Base-by-base conservation (phyloP, 257 asterid species). In the Ligustrum vulgare region DNA sequence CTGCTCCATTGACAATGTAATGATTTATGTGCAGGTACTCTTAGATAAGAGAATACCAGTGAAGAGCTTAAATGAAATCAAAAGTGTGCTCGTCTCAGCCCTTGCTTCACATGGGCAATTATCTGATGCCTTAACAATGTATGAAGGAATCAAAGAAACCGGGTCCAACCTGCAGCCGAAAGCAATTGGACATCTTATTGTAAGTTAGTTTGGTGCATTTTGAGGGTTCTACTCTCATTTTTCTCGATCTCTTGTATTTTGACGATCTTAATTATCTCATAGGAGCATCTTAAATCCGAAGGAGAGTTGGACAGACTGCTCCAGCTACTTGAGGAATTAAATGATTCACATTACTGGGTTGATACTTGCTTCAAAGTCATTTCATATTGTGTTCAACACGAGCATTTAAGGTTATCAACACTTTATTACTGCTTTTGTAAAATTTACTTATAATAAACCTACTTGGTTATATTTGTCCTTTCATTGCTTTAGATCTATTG, bases 81-180 rank as follows among this genome's bases (percentile, higher is more conserved):
- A 82, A 85, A 80, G 90, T 81, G 94, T 74, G 78, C 93, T 93
- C 63, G 83, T 91, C 71, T 87, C 90, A 13, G 97, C 98, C 77
- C 96, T 95, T 86, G 97, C 99, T 73, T 84, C 94, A 45, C 90
- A 90, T 20, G 97, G 96, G 66, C 86, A 87, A 81, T 51, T 89
- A 47, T 80, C 94, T 72, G 90, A 82, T 79, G 99, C 99, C 73
- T 88, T 91, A 71, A 62, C 79, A 34, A 36, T 93, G 65, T 90
- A 90, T 67, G 89, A 87, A 82, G 94, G 90, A 82, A 87, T 89
- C 76, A 90, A 85, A 82, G 80, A 80, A 79, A 78, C 80, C 18
- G 82, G 71, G 67, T 81, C 90, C 78, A 70, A 75, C 34, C 76
- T 91, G 75, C 83, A 87, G 76, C 96, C 99, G 65, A 93, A 78